Conservation (phyloP, 768 basidiomycete genomes). For the Rhodotorula babjevae region DNA sequence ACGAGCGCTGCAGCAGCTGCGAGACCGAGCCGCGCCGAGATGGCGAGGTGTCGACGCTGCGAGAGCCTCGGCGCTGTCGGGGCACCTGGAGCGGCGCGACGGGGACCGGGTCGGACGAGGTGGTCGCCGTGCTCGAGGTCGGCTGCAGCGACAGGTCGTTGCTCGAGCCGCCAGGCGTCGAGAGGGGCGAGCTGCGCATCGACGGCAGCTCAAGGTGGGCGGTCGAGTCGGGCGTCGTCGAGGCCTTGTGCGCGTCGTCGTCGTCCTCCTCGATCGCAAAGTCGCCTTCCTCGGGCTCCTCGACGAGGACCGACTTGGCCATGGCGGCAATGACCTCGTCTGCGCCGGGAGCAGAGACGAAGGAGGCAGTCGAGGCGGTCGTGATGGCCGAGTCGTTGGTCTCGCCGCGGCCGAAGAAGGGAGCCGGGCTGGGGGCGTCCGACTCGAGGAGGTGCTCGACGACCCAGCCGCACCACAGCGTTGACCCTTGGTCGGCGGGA, state of each 20-base stretch:
- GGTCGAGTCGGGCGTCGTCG: no score
- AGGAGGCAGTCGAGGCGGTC: not conserved
- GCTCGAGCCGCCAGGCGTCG: not conserved
- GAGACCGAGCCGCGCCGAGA: conserved; percentile 1
- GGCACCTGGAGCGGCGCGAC: not conserved
- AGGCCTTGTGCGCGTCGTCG: not conserved
- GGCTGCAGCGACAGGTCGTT: not conserved
- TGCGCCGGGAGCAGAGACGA: not conserved
- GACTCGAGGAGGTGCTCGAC: conserved; percentile 44
- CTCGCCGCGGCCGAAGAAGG: not conserved
- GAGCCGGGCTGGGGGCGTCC: conserved; percentile 10
- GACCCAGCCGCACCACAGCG: conserved; percentile 52
- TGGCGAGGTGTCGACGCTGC: not conserved
- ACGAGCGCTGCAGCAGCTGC: conserved; percentile 3
- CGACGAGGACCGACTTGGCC: not conserved
- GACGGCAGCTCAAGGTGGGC: not conserved
- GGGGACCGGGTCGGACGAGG: not conserved
- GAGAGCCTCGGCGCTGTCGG: not conserved
- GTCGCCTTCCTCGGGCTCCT: conserved; percentile 11
- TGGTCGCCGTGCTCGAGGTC: not conserved
- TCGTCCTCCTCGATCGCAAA: not conserved
- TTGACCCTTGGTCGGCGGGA: conserved; percentile 46
- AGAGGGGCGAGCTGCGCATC: not conserved
- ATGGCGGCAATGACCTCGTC: not conserved
- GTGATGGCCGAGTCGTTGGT: not conserved